A percentile compares a stretch with the other conserved stretches of the same genome.
phyloP scores from a whole-genome alignment of 2,329 filamentous ascomycete genomes.

The Ascochyta koolunga region DNA sequence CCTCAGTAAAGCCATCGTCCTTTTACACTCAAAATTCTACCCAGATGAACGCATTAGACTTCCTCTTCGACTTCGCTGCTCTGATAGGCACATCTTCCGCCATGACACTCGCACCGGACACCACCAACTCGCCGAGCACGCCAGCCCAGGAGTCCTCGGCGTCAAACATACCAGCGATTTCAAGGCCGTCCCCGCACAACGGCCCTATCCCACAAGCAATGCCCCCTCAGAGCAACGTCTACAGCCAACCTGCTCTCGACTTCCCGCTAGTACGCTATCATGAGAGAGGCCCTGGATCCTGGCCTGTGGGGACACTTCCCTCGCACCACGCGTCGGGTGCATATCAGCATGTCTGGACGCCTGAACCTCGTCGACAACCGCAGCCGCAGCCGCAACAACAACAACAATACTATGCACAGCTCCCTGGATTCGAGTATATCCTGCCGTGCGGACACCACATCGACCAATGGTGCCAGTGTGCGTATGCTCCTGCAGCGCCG shows the following conservation, averaged over 20 bases:
- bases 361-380: too few species aligned
- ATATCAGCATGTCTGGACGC: too few species aligned
- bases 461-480: neutral
- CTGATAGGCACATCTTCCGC: conserved; percentile 8
- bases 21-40: neutral
- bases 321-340: too few species aligned
- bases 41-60: conserved; percentile 27
- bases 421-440: too few species aligned
- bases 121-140: neutral
- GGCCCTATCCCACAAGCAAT: neutral
- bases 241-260: neutral
- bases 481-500: neutral
- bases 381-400: neutral
- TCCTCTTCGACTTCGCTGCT: conserved; percentile 22
- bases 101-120: neutral
- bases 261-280: neutral
- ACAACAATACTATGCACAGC: neutral
- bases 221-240: neutral
- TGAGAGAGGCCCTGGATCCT: too few species aligned
- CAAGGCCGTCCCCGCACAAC: neutral
- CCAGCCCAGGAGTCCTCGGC: neutral
- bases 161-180: neutral
- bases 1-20: too few species aligned
- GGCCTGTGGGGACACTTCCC: too few species aligned
- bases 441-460: neutral